Conservation (phyloP, 305 asterid species). For the Plantago coronopus region DNA sequence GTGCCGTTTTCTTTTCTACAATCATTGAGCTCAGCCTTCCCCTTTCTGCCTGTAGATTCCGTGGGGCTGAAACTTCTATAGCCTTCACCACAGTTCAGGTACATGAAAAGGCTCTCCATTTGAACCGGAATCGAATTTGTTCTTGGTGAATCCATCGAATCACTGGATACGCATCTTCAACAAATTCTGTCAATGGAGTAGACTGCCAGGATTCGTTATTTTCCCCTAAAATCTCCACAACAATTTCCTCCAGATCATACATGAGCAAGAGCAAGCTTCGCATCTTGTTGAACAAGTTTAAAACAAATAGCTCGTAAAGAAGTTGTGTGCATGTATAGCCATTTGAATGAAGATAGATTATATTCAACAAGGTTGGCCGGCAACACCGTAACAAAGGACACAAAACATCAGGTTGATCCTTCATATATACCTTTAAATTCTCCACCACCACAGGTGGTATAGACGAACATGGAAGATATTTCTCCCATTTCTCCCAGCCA, state of each 20-base stretch:
- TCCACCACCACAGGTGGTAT: neutral
- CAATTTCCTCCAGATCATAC: conserved; percentile 1
- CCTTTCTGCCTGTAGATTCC: too few species aligned
- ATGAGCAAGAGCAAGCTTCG: neutral
- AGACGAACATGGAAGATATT: neutral
- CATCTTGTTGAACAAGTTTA: neutral
- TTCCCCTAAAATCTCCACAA: too few species aligned
- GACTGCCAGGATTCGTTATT: too few species aligned
- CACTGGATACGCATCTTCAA: neutral
- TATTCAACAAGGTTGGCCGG: neutral
- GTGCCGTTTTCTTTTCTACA: too few species aligned
- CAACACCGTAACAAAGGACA: neutral
- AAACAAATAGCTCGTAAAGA: neutral
- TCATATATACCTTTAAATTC: neutral
- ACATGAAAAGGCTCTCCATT: neutral
- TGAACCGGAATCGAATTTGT: neutral
- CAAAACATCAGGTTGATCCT: neutral
- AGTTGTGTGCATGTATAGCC: neutral
- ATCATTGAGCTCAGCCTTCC: too few species aligned
- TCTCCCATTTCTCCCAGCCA: too few species aligned
- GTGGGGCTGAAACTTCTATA: too few species aligned
- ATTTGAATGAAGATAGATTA: too few species aligned
- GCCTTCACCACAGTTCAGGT: too few species aligned
- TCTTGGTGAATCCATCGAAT: neutral
- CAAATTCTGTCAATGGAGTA: neutral